These are phyloP conservation scores for Moniliophthora roreri DNA, from an alignment of 1,284 basidiomycete genomes.

Conservation along the genomic window DNA sequence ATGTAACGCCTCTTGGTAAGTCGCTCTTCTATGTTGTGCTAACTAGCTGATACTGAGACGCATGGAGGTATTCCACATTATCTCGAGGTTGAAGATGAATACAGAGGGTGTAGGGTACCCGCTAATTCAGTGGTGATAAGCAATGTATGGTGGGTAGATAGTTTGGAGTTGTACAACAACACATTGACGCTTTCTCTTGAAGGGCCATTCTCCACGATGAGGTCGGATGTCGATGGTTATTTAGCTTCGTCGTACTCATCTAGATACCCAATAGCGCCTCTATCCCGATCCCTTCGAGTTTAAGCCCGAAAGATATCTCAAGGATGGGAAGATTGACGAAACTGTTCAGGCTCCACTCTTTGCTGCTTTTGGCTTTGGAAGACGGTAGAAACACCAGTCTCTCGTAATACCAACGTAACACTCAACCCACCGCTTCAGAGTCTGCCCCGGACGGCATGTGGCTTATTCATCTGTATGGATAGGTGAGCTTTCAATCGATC, in stretches of 20 bases:
- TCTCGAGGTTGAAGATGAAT: slow-evolving; percentile 8
- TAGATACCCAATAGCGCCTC: background rate
- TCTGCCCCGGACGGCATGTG: too few relatives aligned
- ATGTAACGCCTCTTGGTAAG: slow-evolving; percentile 9
- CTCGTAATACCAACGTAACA: too few relatives aligned
- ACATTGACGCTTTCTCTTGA: background rate
- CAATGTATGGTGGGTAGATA: slow-evolving; percentile 7
- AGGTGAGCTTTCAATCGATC: too few relatives aligned
- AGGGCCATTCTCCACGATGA: slow-evolving; percentile 13
- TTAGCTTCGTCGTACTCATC: background rate
- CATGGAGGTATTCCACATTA: slow-evolving; percentile 7
- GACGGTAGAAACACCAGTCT: background rate
- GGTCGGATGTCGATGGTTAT: background rate
- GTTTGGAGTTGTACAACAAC: background rate
- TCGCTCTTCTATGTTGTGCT: background rate
- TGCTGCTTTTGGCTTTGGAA: slow-evolving; percentile 12
- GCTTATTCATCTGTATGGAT: too few relatives aligned
- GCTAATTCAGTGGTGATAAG: slow-evolving; percentile 4
- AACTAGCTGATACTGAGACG: background rate
- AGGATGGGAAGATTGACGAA: background rate
- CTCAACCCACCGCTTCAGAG: too few relatives aligned
- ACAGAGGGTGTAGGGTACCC: slow-evolving; percentile 12
- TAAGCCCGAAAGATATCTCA: slow-evolving; percentile 6
- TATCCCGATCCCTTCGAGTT: slow-evolving; percentile 1
- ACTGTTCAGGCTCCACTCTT: slow-evolving; percentile 2